Base-by-base conservation (phyloP, 139 green algal genomes). In the Chlorella sp. region DNA sequence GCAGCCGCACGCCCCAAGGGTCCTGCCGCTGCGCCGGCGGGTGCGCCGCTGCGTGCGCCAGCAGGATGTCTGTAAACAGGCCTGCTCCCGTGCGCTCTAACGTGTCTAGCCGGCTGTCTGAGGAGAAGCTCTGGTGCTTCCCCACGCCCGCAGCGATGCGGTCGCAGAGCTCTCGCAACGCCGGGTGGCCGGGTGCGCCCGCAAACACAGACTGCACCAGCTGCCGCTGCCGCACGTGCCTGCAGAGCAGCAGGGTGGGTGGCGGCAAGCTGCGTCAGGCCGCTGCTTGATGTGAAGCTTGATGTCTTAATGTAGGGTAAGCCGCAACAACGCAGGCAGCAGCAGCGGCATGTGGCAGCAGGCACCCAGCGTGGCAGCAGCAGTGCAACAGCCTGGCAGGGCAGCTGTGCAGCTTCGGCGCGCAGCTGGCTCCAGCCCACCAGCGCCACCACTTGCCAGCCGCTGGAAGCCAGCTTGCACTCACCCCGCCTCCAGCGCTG, bases 181-280 rank as follows among this genome's bases (percentile, higher is more conserved):
- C 94, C 0, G 96, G 96, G 82, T 98, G 96, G 0, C 94, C 95
- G 6, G 96, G 92, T 0, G 92, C 94, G 2, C 90, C 95, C 0
- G 94, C 94, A 89, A 98, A 98, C 64, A 95, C 92, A 93, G 94
- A 96, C 85, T 95, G 93, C 65, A 92, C 81, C 43, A 94, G 76
- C 87, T 95, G 93, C 69, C 90, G 86, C 62, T 46, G 73, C 38
- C 89, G 84, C 30, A 88, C 89, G 26, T 89, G 91, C 67, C 83
- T 85, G 77, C 75, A 28, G 36, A 5, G 64, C 65, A 43, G 14
- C 16, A 43, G 30, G 65, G 65, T 16, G 24, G 24, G 51, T 3
- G 51, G 51, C 51, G 16, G 13, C 2, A 60, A 11, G 16, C 2
- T 24, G 51, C 51, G 14, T 24, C 11, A 60, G 51, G 51, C 51